Evolutionary conservation across 768 basidiomycete species (phyloP), one percentile per base, ranked within the genome.

Genomic region (Dentipellis sp.): DNA sequence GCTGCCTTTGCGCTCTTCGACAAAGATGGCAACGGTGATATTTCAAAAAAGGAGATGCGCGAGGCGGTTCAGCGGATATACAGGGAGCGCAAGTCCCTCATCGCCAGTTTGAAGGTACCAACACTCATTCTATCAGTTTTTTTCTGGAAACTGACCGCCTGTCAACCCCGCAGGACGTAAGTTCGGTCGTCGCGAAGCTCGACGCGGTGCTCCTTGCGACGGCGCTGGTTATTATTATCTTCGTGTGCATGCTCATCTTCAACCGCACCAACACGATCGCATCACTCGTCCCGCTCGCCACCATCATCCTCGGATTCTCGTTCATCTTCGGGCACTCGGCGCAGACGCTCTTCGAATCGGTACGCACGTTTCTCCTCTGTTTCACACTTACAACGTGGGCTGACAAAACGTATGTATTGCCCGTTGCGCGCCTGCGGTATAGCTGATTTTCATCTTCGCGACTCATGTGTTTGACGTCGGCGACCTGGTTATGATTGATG

Each of bases 401-500:
- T 29, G 6, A 29, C 6, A 29, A 29, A 3, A 29, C 6, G 6
- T 6, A 3, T 29, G 3, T 29, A 29, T 29, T 6, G 3, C 29
- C 29, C 29, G 29, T 29, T 17, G 47, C 4, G 39, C 22, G 16
- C 7, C 50, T 38, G 40, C 19, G 17, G 29, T 29, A 4, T 51
- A 88, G 86, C 77, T 91, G 19, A 86, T 91, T 63, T 91, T 91
- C 72, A 89, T 90, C 57, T 89, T 90, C 67, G 86, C 84, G 1
- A 90, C 88, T 0, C 89, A 91, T 64, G 84, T 88, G n/a, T 91
- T 86, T 61, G 88, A 90, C 65, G 84, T 91, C 7, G 88, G 88
- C 7, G 88, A 91, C 63, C 69, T 90, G 34, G 84, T 91, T 7
- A 80, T 91, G 77, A 89, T 91, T 59, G 89, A 91, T 63, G 82